phyloP scores from a whole-genome alignment of 306 rosid genomes.

The Pterocarpus santalinus region DNA sequence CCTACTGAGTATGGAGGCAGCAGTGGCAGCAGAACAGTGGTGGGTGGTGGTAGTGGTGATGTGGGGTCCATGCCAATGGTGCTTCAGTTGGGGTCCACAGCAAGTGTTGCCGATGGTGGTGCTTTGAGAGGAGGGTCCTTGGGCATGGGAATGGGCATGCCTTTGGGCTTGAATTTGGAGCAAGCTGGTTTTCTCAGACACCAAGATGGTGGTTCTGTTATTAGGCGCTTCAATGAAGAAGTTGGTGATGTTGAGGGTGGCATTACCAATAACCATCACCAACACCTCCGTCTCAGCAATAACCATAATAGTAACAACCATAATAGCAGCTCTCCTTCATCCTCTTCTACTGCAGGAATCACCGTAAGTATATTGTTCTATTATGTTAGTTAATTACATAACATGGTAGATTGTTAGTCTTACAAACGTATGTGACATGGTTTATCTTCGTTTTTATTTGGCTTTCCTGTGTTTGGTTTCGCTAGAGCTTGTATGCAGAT shows the following conservation, averaged over 20 bases:
- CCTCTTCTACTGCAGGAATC: slow-evolving; percentile 58
- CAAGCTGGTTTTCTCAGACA: slow-evolving; percentile 65
- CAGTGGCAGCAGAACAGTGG: slow-evolving; percentile 48
- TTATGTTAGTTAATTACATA: no score
- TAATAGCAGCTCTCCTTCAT: slow-evolving; percentile 44
- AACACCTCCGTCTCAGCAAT: slow-evolving; percentile 40
- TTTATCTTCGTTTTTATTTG: no score
- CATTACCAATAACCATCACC: slow-evolving; percentile 7
- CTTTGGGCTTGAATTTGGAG: slow-evolving; percentile 87
- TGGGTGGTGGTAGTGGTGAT: slow-evolving; percentile 33
- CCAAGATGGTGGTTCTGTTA: slow-evolving; percentile 27
- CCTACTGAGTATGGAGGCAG: slow-evolving; percentile 59
- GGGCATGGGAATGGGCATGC: slow-evolving; percentile 71
- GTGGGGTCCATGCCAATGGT: slow-evolving; percentile 56
- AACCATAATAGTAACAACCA: slow-evolving; percentile 37
- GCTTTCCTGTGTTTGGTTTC: no score
- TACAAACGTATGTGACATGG: no score
- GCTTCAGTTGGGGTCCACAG: slow-evolving; percentile 68
- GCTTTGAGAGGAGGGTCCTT: slow-evolving; percentile 53
- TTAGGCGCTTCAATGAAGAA: slow-evolving; percentile 51
- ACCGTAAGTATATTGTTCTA: slow-evolving; percentile 48
- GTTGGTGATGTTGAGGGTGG: slow-evolving; percentile 53
- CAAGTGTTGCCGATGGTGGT: neutral
- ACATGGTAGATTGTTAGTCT: no score
- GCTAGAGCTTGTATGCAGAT: neutral